These are phyloP conservation scores for Trametes cingulata DNA, from an alignment of 768 basidiomycete species.

Conservation along the genomic window DNA sequence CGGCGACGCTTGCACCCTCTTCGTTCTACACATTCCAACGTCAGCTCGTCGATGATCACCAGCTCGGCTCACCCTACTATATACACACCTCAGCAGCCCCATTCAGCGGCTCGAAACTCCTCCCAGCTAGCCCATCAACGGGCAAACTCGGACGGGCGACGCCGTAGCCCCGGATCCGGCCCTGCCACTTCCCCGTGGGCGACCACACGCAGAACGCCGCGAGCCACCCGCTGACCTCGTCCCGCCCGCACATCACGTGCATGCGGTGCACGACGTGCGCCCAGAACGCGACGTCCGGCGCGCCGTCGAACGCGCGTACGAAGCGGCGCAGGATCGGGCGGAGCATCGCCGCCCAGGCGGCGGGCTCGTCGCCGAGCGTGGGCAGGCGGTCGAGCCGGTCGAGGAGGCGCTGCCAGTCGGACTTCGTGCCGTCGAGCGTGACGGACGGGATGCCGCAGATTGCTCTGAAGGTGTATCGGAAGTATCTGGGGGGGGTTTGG, in stretches of 20 bases:
- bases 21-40: too few relatives aligned
- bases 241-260: not conserved
- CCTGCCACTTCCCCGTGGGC: conserved; percentile 7
- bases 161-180: not conserved
- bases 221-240: conserved; percentile 18
- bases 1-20: too few relatives aligned
- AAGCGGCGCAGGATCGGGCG: conserved; percentile 32
- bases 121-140: not conserved
- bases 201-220: conserved; percentile 21
- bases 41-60: not conserved
- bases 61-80: too few relatives aligned
- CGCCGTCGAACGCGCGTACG: conserved; percentile 29
- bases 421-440: conserved; percentile 27
- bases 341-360: conserved; percentile 31
- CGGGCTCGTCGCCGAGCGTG: conserved; percentile 26
- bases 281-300: conserved; percentile 22
- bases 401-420: conserved; percentile 28
- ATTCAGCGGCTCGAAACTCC: too few relatives aligned
- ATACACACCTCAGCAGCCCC: too few relatives aligned
- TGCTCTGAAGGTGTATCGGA: not conserved
- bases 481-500: conserved; percentile 24
- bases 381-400: conserved; percentile 23
- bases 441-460: conserved; percentile 31
- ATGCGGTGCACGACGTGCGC: conserved; percentile 3
- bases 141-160: not conserved